These are phyloP conservation scores for Aspergillus flavus DNA, from an alignment of 2,329 filamentous ascomycete species.

Conservation along the genomic window DNA sequence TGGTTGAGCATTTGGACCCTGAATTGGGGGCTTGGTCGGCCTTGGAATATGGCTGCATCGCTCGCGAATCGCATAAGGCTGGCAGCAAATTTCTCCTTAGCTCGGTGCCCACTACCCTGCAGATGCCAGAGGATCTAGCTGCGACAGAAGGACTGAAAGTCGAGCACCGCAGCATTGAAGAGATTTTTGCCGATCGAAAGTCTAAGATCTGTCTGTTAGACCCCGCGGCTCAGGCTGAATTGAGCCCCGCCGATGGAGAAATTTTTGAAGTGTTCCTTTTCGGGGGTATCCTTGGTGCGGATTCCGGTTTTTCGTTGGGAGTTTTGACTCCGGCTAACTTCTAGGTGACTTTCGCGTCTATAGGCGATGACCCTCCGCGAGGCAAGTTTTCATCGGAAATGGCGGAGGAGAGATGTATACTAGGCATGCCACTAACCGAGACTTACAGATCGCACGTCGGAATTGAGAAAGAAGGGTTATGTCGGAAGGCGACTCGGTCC, in stretches of 20 bases:
- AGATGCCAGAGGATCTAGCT: constrained; percentile 62
- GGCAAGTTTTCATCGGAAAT: constrained; percentile 57
- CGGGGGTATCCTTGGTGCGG: constrained; percentile 86
- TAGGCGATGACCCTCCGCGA: constrained; percentile 90
- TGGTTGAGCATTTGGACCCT: constrained; percentile 94
- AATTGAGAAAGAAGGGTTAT: constrained; percentile 91
- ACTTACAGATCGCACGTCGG: constrained; percentile 95
- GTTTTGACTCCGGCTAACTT: constrained; percentile 8
- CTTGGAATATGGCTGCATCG: constrained; percentile 88
- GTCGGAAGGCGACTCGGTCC: constrained; percentile 83
- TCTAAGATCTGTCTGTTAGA: constrained; percentile 84
- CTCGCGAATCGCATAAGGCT: constrained; percentile 71
- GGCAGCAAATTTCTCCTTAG: constrained; percentile 77
- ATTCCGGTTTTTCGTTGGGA: background rate
- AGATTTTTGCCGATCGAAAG: constrained; percentile 73
- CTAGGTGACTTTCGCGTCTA: constrained; percentile 1
- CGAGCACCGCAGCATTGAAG: constrained; percentile 78
- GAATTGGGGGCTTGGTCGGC: constrained; percentile 94
- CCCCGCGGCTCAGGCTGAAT: constrained; percentile 77
- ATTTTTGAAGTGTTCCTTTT: constrained; percentile 91
- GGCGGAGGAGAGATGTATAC: too few relatives aligned
- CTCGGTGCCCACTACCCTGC: constrained; percentile 71
- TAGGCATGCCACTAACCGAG: constrained; percentile 8
- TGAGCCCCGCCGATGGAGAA: constrained; percentile 80
- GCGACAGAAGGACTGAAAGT: constrained; percentile 65